Evolutionary conservation across 129 eudicot species (phyloP), one percentile per base, ranked within the genome.

Genomic region (Mikania micrantha): DNA sequence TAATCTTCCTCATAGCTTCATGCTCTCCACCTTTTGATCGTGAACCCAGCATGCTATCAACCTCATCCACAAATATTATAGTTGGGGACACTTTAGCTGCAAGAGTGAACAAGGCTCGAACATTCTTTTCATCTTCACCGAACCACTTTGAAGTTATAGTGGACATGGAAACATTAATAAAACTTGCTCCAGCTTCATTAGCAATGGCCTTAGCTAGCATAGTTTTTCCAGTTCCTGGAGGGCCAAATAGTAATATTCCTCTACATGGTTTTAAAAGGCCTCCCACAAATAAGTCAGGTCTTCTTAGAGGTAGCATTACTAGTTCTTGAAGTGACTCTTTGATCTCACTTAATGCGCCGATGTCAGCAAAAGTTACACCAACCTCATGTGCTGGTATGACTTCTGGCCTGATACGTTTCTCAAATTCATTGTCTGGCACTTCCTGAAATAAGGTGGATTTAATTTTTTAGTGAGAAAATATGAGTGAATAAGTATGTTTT

Each of bases 181-280:
- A 93, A 67, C 96, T 93, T 66, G 98, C 98, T 60, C 98, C 98
- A 11, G 98, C 95, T 72, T 93, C 98, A 4, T 75, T 84, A 11
- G 98, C 98, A 41, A 88, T 88, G 19, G 98, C 98, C 80, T 93
- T 93, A 32, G 98, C 98, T 73, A 93, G 58, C 98, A 93, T 88
- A 31, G 98, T 93, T 75, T 93, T 91, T 20, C 97, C 95, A 2
- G 97, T 91, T 40, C 97, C 95, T 27, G 97, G 97, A 49, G 97
- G 97, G 29, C 97, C 97, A 61, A 85, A 85, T 45, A 91, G 78
- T 75, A 91, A 45, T 77, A 91, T 91, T 69, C 98, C 98, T 66
- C 90, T 48, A 36, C 98, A 88, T 22, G 98, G 96, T 68, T 88
- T 93, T 50, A 93, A 45, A 69, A 93, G 91, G 39, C 95, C 98